These are phyloP conservation scores for Pelagophyceae sp. DNA, from an alignment of 352 stramenopile species.

Conservation along the genomic window DNA sequence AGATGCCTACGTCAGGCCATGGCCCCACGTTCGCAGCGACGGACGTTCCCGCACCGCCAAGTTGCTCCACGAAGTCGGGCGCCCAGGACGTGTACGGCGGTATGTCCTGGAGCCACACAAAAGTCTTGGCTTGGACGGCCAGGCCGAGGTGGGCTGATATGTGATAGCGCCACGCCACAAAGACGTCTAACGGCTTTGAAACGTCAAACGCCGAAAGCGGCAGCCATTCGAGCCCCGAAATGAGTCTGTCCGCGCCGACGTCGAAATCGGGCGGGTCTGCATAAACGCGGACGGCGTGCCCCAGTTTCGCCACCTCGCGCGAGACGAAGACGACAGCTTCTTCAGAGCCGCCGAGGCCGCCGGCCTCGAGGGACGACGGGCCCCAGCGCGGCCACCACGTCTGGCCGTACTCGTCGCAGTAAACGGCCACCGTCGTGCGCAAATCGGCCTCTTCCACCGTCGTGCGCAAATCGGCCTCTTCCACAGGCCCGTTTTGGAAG, in stretches of 20 bases:
- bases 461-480: neutral
- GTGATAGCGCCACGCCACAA: slow-evolving; percentile 77
- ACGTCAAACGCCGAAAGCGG: slow-evolving; percentile 60
- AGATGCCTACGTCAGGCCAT: too few species aligned
- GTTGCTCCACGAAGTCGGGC: slow-evolving; percentile 41
- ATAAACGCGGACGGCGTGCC: slow-evolving; percentile 75
- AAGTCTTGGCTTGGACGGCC: slow-evolving; percentile 24
- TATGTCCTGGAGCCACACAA: slow-evolving; percentile 72
- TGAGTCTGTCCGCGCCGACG: too few species aligned
- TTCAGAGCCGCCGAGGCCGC: slow-evolving; percentile 72
- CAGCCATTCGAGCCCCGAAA: slow-evolving; percentile 37
- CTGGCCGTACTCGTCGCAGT: slow-evolving; percentile 79
- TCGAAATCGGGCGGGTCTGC: slow-evolving; percentile 49
- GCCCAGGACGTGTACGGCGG: slow-evolving; percentile 33
- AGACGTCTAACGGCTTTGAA: slow-evolving; percentile 60
- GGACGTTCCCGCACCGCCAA: too few species aligned
- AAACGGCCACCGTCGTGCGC: slow-evolving; percentile 51
- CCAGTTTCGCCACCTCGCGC: slow-evolving; percentile 56
- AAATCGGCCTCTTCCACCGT: neutral
- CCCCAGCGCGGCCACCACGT: slow-evolving; percentile 76
- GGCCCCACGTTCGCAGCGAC: too few species aligned
- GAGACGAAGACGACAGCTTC: slow-evolving; percentile 77
- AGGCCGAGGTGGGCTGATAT: slow-evolving; percentile 57
- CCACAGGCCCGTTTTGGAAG: neutral
- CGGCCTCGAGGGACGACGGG: slow-evolving; percentile 50